phyloP scores from a whole-genome alignment of 2,329 filamentous ascomycete species.

The Penicillium crustosum region DNA sequence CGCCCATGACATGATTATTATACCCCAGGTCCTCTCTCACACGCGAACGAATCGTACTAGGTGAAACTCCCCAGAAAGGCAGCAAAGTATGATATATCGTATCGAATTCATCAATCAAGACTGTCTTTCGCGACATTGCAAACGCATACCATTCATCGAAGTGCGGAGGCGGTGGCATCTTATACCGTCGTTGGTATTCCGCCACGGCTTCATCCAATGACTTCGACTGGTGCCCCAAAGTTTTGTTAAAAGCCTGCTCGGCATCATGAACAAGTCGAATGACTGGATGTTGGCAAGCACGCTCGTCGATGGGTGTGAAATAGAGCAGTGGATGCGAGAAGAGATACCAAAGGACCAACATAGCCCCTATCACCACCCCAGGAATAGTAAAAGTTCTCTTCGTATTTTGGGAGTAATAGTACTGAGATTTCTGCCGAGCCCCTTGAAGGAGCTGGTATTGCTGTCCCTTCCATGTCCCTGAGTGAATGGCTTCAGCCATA shows the following conservation, averaged over 20 bases:
- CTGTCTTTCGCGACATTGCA: slow-evolving; percentile 5
- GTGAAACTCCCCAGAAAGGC: slow-evolving; percentile 16
- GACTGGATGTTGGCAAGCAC: neutral
- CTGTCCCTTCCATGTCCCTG: slow-evolving; percentile 1
- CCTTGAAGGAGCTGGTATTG: slow-evolving; percentile 5
- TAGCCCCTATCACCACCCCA: neutral
- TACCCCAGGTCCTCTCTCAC: slow-evolving; percentile 9
- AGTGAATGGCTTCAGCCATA: neutral
- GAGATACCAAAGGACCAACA: neutral
- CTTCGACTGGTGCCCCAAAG: slow-evolving; percentile 9
- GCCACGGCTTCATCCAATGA: slow-evolving; percentile 12
- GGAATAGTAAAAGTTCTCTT: neutral
- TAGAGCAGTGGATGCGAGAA: neutral
- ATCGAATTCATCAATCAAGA: slow-evolving; percentile 19
- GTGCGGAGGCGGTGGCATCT: slow-evolving; percentile 14
- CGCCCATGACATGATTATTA: slow-evolving; percentile 11
- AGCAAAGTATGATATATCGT: slow-evolving; percentile 13
- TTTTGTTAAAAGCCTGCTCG: neutral
- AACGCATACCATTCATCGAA: slow-evolving; percentile 18
- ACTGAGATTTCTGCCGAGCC: neutral
- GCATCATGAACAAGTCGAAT: neutral
- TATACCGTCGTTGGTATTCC: slow-evolving; percentile 17
- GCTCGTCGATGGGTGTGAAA: neutral
- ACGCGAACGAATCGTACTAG: slow-evolving; percentile 9
- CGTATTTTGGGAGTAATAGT: neutral